These are phyloP conservation scores for Tricholoma sp. DNA, from an alignment of 768 basidiomycete genomes.

Conservation along the genomic window DNA sequence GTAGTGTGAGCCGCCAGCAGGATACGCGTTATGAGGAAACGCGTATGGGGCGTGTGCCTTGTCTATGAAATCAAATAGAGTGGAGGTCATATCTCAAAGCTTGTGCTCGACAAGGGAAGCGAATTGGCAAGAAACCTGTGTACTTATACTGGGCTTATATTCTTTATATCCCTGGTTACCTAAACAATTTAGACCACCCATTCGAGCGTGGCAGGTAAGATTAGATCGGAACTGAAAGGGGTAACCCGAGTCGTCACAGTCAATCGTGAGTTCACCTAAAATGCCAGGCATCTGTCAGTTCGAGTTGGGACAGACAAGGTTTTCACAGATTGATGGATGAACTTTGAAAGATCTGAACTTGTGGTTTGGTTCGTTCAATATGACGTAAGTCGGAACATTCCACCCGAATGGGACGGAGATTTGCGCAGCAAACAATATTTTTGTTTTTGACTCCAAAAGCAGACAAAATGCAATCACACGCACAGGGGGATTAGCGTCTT, in stretches of 20 bases:
- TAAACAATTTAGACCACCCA: slow-evolving; percentile 2
- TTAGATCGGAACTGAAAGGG: slow-evolving; percentile 17
- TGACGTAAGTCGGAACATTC: slow-evolving; percentile 12
- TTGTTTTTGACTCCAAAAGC: too few species aligned
- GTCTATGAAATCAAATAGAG: slow-evolving; percentile 9
- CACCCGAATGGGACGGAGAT: slow-evolving; percentile 15
- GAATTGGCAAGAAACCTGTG: slow-evolving; percentile 1
- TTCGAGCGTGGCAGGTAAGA: slow-evolving; percentile 2
- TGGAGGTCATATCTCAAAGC: not conserved
- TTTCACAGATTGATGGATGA: slow-evolving; percentile 18
- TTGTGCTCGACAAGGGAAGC: not conserved
- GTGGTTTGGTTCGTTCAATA: slow-evolving; percentile 1
- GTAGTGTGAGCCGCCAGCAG: slow-evolving; percentile 7
- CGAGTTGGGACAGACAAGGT: slow-evolving; percentile 6
- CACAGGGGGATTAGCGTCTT: slow-evolving; percentile 16
- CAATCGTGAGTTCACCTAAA: not conserved
- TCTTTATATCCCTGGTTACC: too few species aligned
- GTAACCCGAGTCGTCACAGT: slow-evolving; percentile 9
- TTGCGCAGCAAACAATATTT: slow-evolving; percentile 8
- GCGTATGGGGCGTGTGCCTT: slow-evolving; percentile 11
- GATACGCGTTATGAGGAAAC: slow-evolving; percentile 12
- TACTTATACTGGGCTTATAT: slow-evolving; percentile 9
- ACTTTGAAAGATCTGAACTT: not conserved
- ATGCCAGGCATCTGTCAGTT: slow-evolving; percentile 7
- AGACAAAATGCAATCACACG: not conserved